Evolutionary conservation across 176 grass and related monocot genomes (phyloP).

Genomic region (Themeda triandra): DNA sequence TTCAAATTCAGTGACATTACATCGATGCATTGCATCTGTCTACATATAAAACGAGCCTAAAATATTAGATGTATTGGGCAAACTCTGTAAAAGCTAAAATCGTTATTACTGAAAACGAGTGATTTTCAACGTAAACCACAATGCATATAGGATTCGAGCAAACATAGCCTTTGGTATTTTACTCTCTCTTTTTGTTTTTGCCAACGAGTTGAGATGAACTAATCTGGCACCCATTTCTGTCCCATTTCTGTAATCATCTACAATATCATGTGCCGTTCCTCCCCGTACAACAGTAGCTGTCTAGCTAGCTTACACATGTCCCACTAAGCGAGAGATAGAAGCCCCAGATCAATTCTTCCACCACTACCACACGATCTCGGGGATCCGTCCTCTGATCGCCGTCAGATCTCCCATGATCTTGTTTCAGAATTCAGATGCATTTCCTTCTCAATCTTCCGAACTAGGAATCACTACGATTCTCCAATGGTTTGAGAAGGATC

Average conservation of each 20-base stretch:
- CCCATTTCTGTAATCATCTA: background rate
- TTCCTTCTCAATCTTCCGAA: background rate
- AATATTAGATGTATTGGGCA: background rate
- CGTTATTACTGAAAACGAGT: background rate
- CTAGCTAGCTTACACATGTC: conserved; percentile 9
- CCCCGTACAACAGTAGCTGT: conserved; percentile 13
- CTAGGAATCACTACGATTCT: background rate
- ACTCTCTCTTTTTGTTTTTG: too few relatives aligned
- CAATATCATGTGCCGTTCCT: background rate
- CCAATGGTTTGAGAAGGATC: background rate
- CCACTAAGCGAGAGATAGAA: background rate
- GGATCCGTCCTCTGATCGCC: background rate
- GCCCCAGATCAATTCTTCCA: background rate
- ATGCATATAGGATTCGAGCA: background rate
- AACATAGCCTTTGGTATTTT: background rate
- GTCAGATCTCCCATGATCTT: background rate
- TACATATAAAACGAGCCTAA: background rate
- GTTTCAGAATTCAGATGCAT: background rate
- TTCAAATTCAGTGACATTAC: too few relatives aligned
- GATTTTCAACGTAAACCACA: background rate
- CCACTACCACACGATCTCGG: background rate
- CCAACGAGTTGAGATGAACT: too few relatives aligned
- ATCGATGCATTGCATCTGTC: too few relatives aligned
- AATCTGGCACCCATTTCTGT: background rate
- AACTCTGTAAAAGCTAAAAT: background rate